A percentile compares a stretch with the other conserved stretches of the same genome.
These are phyloP conservation scores for Drosera capensis DNA, from an alignment of 148 eudicot species.

Conservation along the genomic window DNA sequence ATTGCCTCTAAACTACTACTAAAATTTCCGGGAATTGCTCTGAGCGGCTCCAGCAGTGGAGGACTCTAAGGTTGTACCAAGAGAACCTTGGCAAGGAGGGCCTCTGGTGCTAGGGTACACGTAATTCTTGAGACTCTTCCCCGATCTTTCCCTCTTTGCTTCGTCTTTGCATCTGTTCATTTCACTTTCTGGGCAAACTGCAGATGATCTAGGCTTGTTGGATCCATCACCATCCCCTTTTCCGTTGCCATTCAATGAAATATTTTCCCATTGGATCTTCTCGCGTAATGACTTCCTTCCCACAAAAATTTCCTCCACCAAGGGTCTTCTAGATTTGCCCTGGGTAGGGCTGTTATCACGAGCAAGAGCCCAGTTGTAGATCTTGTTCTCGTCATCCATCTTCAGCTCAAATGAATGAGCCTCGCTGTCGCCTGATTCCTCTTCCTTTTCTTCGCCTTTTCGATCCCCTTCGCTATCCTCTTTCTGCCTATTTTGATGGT, in stretches of 20 bases:
- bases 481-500: slow-evolving; percentile 13
- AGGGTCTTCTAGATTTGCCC: slow-evolving; percentile 33
- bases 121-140: slow-evolving; percentile 37
- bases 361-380: slow-evolving; percentile 36
- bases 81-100: not conserved
- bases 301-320: slow-evolving; percentile 34
- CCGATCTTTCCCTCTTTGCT: slow-evolving; percentile 32
- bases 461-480: slow-evolving; percentile 7
- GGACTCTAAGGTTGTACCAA: not conserved
- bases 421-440: slow-evolving; percentile 56
- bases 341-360: slow-evolving; percentile 18
- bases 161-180: slow-evolving; percentile 25
- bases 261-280: slow-evolving; percentile 36
- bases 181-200: not conserved
- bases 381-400: slow-evolving; percentile 37
- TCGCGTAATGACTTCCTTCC: slow-evolving; percentile 51
- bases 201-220: not conserved
- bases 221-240: slow-evolving; percentile 11
- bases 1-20: too few relatives aligned
- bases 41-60: not conserved
- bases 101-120: too few relatives aligned
- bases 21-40: not conserved
- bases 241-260: slow-evolving; percentile 33
- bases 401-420: slow-evolving; percentile 67
- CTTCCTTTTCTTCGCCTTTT: slow-evolving; percentile 17